A percentile compares a stretch with the other conserved stretches of the same genome.
These are phyloP conservation scores for Lentinula raphanica DNA, from an alignment of 768 basidiomycete species.

Conservation along the genomic window DNA sequence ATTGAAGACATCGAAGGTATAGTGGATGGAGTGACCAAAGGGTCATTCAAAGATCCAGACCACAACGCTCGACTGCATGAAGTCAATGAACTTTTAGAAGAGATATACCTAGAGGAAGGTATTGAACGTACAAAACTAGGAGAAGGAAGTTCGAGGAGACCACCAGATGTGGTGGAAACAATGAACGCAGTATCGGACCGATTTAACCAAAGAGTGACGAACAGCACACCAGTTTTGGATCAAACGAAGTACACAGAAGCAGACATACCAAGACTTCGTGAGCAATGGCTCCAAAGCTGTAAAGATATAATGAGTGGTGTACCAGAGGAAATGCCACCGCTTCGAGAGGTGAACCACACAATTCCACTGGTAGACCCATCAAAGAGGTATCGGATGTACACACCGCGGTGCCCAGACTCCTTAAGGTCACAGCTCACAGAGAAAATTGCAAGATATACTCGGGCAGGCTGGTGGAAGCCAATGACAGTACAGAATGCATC, in stretches of 20 bases:
- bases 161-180: background rate
- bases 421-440: slow-evolving; percentile 8
- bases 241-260: background rate
- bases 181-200: background rate
- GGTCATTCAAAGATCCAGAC: background rate
- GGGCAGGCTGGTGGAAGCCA: slow-evolving; percentile 11
- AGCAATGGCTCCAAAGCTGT: slow-evolving; percentile 11
- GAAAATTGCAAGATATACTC: slow-evolving; percentile 1
- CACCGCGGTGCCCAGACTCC: slow-evolving; percentile 23
- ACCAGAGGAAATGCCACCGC: slow-evolving; percentile 19
- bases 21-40: background rate
- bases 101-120: background rate
- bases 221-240: background rate
- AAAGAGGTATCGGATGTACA: slow-evolving; percentile 15
- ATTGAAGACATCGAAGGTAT: slow-evolving; percentile 7
- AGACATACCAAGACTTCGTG: slow-evolving; percentile 5
- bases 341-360: slow-evolving; percentile 25
- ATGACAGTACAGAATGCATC: slow-evolving; percentile 12
- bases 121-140: background rate
- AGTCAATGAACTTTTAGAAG: background rate
- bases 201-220: background rate
- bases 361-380: slow-evolving; percentile 24
- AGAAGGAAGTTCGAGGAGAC: background rate
- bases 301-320: slow-evolving; percentile 13
- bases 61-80: background rate